Conservation (phyloP, 2,329 filamentous ascomycete genomes). For the Fusarium virguliforme region DNA sequence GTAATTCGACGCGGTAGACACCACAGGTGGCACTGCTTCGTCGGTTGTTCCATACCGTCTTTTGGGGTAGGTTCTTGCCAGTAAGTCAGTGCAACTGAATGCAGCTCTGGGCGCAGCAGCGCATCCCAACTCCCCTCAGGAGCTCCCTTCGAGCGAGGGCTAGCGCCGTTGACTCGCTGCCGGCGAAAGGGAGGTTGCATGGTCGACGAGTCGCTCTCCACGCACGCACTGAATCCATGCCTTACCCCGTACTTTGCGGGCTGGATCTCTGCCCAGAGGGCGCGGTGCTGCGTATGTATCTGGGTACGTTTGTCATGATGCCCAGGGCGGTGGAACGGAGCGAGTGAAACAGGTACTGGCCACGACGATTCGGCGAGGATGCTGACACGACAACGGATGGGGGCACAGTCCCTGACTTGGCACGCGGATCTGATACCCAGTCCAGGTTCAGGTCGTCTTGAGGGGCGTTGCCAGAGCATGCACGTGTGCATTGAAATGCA, state of each 20-base stretch:
- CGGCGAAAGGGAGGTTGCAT: constrained; percentile 51
- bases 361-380: constrained; percentile 14
- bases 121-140: constrained; percentile 25
- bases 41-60: constrained; percentile 27
- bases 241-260: constrained; percentile 23
- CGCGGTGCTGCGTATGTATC: not conserved
- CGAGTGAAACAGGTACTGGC: constrained; percentile 22
- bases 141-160: constrained; percentile 52
- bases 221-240: constrained; percentile 14
- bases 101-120: constrained; percentile 13
- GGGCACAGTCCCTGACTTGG: constrained; percentile 14
- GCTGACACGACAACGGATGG: constrained; percentile 26
- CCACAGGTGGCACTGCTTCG: constrained; percentile 12
- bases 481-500: constrained; percentile 16
- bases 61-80: constrained; percentile 29
- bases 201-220: constrained; percentile 32
- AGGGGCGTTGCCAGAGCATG: constrained; percentile 24
- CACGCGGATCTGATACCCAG: constrained; percentile 27
- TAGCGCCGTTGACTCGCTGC: constrained; percentile 42
- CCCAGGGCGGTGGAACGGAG: constrained; percentile 29
- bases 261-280: constrained; percentile 6
- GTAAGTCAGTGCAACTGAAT: constrained; percentile 2
- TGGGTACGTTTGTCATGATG: constrained; percentile 20
- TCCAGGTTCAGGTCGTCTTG: constrained; percentile 6
- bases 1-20: constrained; percentile 20